Evolutionary conservation across 1,284 basidiomycete genomes (phyloP).

Genomic region (Phellopilus nigrolimitatus): DNA sequence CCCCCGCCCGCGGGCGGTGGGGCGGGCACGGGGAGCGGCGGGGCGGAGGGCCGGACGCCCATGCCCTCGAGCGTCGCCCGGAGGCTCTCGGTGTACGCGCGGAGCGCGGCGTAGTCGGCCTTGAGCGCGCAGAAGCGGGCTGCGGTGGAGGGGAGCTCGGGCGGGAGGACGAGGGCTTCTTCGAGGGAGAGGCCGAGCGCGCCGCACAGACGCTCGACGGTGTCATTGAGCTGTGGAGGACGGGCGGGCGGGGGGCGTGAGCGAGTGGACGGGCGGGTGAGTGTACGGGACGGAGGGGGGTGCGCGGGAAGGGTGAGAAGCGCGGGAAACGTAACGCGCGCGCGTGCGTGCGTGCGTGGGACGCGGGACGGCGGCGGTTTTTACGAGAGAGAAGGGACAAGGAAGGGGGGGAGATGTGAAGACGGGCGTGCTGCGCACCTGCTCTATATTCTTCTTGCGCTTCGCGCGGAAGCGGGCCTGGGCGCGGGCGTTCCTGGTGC

Average conservation of each 20-base stretch:
- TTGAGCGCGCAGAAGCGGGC: slow-evolving; percentile 3
- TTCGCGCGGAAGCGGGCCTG: slow-evolving; percentile 90
- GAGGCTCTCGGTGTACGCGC: not conserved
- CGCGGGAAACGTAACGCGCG: slow-evolving; percentile 8
- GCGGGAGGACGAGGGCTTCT: slow-evolving; percentile 31
- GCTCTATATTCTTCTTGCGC: slow-evolving; percentile 88
- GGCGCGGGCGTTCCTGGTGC: slow-evolving; percentile 35
- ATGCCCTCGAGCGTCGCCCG: not conserved
- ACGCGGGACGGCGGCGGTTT: not conserved
- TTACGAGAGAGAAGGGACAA: slow-evolving; percentile 8
- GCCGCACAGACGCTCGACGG: slow-evolving; percentile 72
- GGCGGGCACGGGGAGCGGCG: not conserved
- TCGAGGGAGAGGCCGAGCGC: slow-evolving; percentile 64
- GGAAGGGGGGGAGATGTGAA: not conserved
- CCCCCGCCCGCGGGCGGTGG: not conserved
- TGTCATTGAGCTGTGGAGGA: slow-evolving; percentile 62
- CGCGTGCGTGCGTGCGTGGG: not conserved
- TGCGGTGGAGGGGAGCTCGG: not conserved
- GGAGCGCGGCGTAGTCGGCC: not conserved
- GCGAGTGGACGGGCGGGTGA: slow-evolving; percentile 6
- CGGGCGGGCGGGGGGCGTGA: slow-evolving; percentile 7
- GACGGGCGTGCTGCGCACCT: slow-evolving; percentile 44
- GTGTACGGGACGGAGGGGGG: slow-evolving; percentile 1
- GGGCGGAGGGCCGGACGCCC: not conserved
- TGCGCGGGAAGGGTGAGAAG: slow-evolving; percentile 21